Evolutionary conservation across 495 filamentous ascomycete species (phyloP).

Genomic region (Corynascus novoguineensis): DNA sequence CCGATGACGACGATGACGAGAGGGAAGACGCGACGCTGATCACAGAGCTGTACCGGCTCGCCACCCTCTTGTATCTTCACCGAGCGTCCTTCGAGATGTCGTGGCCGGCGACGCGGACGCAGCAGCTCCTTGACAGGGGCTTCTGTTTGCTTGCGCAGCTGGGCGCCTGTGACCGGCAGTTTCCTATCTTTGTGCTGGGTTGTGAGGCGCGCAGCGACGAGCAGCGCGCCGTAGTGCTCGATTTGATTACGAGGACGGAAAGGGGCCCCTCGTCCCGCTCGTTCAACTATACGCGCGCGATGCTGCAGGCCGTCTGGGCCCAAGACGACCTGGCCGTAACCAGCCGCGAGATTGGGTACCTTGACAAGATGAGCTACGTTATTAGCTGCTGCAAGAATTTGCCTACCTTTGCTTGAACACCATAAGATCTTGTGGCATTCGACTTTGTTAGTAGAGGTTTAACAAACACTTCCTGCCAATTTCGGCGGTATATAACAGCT

Average conservation of each 20-base stretch:
- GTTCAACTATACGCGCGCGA: conserved; percentile 23
- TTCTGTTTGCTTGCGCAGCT: not conserved
- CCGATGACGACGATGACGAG: not conserved
- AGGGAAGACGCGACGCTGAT: conserved; percentile 2
- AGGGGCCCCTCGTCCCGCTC: conserved; percentile 22
- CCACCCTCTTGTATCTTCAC: conserved; percentile 31
- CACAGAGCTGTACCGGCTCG: conserved; percentile 29
- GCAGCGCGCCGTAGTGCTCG: conserved; percentile 28
- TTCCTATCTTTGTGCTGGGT: conserved; percentile 37
- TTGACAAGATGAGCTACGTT: conserved; percentile 26
- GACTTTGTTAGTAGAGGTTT: no score
- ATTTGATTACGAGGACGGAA: conserved; percentile 29
- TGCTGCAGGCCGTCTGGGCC: conserved; percentile 34
- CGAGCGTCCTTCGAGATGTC: conserved; percentile 24
- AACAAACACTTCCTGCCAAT: no score
- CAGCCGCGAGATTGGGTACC: conserved; percentile 27
- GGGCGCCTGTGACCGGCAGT: conserved; percentile 28
- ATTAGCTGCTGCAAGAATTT: conserved; percentile 28
- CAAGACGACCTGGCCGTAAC: conserved; percentile 39
- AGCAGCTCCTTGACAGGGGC: conserved; percentile 3
- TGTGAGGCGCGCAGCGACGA: conserved; percentile 36
- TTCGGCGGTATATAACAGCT: no score
- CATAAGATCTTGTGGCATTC: no score
- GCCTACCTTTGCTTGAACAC: conserved; percentile 24
- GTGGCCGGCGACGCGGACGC: conserved; percentile 17